Evolutionary conservation across 768 basidiomycete species (phyloP), one percentile per base, ranked within the genome.

Genomic region (Neoboletus magnificus): DNA sequence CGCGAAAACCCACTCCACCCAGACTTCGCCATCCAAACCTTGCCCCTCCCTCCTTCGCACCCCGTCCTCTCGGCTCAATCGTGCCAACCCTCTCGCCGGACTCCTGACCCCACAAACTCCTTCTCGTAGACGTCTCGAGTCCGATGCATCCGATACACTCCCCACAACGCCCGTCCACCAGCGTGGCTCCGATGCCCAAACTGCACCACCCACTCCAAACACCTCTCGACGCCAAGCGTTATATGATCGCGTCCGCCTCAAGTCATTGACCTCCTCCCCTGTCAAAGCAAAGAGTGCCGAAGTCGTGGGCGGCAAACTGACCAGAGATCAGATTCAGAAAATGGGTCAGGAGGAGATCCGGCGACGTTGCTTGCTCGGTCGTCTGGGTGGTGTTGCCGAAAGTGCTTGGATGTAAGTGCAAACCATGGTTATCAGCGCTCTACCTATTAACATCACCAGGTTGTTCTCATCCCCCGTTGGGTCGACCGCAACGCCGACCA

Each of bases 371-470:
- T 68, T 92, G 30, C 76, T 93, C 9, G 91, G 91, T 48, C 83
- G 91, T 20, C 79, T 93, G 8, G 79, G 80, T 27, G 86, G 87
- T 11, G 82, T 93, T 29, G 91, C 91, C n/a, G 91, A 93, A 66
- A 88, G 90, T 59, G 81, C 87, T 18, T 93, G 91, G 89, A 91
- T 92, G 91, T 89, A 58, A 69, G 85, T 54, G 32, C 27, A 30
- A 48, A 35, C 9, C 4, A 18, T 5, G 10, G 3, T 52, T 1
- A 2, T 46, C 23, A 4, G 32, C 29, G 1, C 52, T 46, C 16
- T 18, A 27, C 13, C 5, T 46, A 37, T 29, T 39, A 10, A 54
- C 30, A 6, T 25, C 13, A 11, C 50, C 35, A 67, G 89, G 87
- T 71, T 90, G 39, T 93, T 93, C 72, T 86, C 89, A 3, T 82